A percentile compares a stretch with the other conserved stretches of the same genome.
Evolutionary conservation across 176 grass and related monocot species (phyloP).

Genomic region (Oryza punctata): DNA sequence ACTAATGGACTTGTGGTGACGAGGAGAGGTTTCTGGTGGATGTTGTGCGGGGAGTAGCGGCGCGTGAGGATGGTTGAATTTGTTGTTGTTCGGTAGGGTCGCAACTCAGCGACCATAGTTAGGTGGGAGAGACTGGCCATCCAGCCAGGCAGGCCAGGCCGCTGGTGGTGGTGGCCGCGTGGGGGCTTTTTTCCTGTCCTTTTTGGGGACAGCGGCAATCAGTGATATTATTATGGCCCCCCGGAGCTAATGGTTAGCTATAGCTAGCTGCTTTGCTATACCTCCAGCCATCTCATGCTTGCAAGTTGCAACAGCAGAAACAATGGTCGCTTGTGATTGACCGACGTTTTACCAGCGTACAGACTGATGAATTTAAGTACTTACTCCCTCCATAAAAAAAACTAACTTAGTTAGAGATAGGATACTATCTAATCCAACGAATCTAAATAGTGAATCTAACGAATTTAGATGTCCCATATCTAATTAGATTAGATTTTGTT

Average conservation of each 20-base stretch:
- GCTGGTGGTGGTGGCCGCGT: conserved; percentile 14
- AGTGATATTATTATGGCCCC: conserved; percentile 14
- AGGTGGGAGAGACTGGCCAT: neutral
- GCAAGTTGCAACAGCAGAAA: neutral
- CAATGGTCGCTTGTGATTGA: neutral
- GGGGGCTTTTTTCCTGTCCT: conserved; percentile 19
- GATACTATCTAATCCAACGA: no score
- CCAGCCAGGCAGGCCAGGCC: neutral
- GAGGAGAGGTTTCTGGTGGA: neutral
- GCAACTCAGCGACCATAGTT: neutral
- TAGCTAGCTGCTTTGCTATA: neutral
- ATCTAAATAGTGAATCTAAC: no score
- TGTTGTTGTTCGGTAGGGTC: neutral
- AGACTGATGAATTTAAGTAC: neutral
- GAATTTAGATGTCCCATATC: no score
- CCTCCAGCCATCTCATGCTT: neutral
- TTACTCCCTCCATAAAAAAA: no score
- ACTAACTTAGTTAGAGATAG: no score
- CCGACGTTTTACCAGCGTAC: neutral
- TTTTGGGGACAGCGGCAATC: conserved; percentile 16
- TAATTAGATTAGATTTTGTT: no score
- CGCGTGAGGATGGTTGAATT: neutral
- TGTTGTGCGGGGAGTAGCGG: neutral
- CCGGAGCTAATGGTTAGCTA: neutral
- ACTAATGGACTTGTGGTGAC: neutral